phyloP scores from a whole-genome alignment of 2,329 filamentous ascomycete species.

The Cytospora piceicola region DNA sequence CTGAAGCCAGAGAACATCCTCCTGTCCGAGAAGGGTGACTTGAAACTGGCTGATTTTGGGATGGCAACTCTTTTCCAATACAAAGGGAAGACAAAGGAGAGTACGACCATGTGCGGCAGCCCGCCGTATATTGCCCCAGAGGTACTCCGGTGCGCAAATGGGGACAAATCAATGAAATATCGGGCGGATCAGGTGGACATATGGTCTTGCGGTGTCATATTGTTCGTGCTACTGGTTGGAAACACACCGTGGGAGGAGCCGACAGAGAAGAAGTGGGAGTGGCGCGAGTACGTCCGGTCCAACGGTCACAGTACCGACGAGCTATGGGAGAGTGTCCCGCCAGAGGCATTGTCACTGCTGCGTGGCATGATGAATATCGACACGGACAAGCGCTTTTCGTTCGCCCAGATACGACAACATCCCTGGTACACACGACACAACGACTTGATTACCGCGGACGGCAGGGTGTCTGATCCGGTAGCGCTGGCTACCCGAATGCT shows the following conservation, averaged over 20 bases:
- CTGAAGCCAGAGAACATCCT: slow-evolving; percentile 96
- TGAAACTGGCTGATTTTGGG: slow-evolving; percentile 97
- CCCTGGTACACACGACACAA: slow-evolving; percentile 93
- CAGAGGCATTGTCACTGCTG: slow-evolving; percentile 76
- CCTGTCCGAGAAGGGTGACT: slow-evolving; percentile 77
- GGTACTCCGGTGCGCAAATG: slow-evolving; percentile 64
- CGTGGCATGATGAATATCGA: slow-evolving; percentile 93
- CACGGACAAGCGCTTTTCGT: slow-evolving; percentile 74
- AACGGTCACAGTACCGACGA: slow-evolving; percentile 83
- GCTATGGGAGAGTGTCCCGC: slow-evolving; percentile 79
- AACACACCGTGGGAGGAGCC: slow-evolving; percentile 99
- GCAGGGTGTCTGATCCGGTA: slow-evolving; percentile 76
- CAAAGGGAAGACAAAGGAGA: slow-evolving; percentile 79
- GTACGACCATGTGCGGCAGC: slow-evolving; percentile 89
- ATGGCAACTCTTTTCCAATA: slow-evolving; percentile 93
- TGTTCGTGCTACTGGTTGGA: slow-evolving; percentile 92
- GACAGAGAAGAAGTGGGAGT: slow-evolving; percentile 84
- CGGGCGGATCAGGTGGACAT: slow-evolving; percentile 84
- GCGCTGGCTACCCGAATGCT: slow-evolving; percentile 94
- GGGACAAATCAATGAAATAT: slow-evolving; percentile 62
- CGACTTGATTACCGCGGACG: slow-evolving; percentile 72
- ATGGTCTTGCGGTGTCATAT: slow-evolving; percentile 97
- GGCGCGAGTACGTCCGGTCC: slow-evolving; percentile 79
- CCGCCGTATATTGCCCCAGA: slow-evolving; percentile 98
- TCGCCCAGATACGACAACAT: slow-evolving; percentile 84